Evolutionary conservation across 305 asterid genomes (phyloP).

Genomic region (Fraxinus nigra): DNA sequence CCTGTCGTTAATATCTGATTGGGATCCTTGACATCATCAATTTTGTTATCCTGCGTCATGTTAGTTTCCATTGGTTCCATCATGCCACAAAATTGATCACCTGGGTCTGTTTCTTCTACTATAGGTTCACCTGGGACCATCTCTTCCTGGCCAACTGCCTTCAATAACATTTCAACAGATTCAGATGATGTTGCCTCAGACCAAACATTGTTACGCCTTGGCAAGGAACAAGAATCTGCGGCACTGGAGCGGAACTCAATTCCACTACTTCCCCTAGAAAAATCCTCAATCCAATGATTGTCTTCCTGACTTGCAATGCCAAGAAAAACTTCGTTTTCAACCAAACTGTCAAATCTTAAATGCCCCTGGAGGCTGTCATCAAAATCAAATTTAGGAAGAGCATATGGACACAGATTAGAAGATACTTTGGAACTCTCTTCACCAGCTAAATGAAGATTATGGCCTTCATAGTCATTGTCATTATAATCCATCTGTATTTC

Average conservation of each 20-base stretch:
- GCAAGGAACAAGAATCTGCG: conserved; percentile 81
- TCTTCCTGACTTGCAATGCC: conserved; percentile 96
- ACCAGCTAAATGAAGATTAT: conserved; percentile 72
- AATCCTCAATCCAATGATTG: conserved; percentile 96
- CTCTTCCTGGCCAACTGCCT: conserved; percentile 97
- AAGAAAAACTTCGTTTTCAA: conserved; percentile 97
- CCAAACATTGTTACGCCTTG: conserved; percentile 97
- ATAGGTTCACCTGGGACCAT: conserved; percentile 59
- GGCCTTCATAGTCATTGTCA: conserved; percentile 85
- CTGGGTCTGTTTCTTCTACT: conserved; percentile 51
- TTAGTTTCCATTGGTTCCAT: conserved; percentile 39
- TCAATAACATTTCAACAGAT: conserved; percentile 95
- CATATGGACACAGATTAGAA: conserved; percentile 74
- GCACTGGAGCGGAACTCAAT: conserved; percentile 84
- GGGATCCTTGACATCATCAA: conserved; percentile 34
- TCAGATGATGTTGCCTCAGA: conserved; percentile 99
- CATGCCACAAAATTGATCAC: conserved; percentile 50
- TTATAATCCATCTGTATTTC: conserved; percentile 85
- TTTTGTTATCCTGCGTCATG: conserved; percentile 36
- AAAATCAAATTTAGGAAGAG: conserved; percentile 97
- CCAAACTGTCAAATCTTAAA: conserved; percentile 91
- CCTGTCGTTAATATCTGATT: conserved; percentile 35
- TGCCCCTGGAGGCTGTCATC: conserved; percentile 76
- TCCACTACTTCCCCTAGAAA: conserved; percentile 76
- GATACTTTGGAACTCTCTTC: conserved; percentile 84